These are phyloP conservation scores for Microcyclospora tardicrescens DNA, from an alignment of 2,329 filamentous ascomycete genomes.

Conservation along the genomic window DNA sequence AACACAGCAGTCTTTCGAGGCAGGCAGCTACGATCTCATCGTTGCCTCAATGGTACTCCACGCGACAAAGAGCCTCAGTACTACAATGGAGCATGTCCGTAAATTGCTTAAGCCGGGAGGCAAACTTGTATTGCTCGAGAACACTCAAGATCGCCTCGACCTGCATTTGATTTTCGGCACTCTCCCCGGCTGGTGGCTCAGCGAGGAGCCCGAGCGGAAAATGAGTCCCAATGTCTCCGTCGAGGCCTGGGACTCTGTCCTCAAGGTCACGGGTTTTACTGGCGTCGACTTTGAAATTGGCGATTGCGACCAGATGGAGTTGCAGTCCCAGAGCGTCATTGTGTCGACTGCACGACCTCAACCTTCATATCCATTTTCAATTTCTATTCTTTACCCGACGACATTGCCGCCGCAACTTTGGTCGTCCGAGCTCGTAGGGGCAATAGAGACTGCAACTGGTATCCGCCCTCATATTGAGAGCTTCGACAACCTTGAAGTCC, in stretches of 20 bases:
- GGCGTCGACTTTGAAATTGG: slow-evolving; percentile 3
- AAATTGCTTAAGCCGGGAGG: slow-evolving; percentile 14
- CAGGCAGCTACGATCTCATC: slow-evolving; percentile 16
- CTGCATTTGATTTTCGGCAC: slow-evolving; percentile 2
- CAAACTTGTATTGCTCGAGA: slow-evolving; percentile 3
- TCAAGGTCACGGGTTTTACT: slow-evolving; percentile 4
- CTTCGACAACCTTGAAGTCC: too few relatives aligned
- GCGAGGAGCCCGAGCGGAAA: slow-evolving; percentile 4
- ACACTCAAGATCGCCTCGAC: slow-evolving; percentile 1
- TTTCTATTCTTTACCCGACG: too few relatives aligned
- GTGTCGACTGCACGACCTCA: too few relatives aligned
- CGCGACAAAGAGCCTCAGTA: slow-evolving; percentile 8
- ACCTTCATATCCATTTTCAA: too few relatives aligned
- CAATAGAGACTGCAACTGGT: too few relatives aligned
- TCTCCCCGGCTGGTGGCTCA: slow-evolving; percentile 10
- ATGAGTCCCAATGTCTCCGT: slow-evolving; percentile 3
- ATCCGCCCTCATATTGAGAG: too few relatives aligned
- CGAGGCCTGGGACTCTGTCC: slow-evolving; percentile 1
- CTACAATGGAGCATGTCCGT: slow-evolving; percentile 10
- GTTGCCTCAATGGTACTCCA: slow-evolving; percentile 15
- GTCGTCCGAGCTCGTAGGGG: too few relatives aligned
- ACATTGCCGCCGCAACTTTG: too few relatives aligned
- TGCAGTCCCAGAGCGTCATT: too few relatives aligned
- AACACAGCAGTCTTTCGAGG: slow-evolving; percentile 22
- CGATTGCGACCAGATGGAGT: not conserved